Evolutionary conservation across 371 early-diverging fungal genomes (phyloP), one percentile per base, ranked within the genome.

Genomic region (Mortierella sp.): DNA sequence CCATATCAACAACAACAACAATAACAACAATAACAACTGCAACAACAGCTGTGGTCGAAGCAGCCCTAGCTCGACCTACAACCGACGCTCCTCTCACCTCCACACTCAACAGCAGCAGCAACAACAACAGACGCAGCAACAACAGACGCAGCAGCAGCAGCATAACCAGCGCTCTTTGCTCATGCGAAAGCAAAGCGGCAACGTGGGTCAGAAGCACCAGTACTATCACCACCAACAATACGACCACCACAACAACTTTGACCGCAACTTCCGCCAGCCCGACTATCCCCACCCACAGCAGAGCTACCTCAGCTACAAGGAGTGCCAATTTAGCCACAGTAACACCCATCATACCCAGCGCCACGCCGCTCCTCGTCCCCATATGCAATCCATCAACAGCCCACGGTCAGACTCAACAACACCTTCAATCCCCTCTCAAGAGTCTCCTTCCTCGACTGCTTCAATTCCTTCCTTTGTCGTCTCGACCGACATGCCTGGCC

Each of bases 121-220:
- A 5, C 73, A 67, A 11, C 73, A 64, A 34, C 71, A 75, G 10
- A 55, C 37, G 14, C 77, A 51, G 6, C 77, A 70, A 40, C 72
- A 28, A n/a, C 75, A 72, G 14, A 71, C 43, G 46, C 81, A 69
- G 28, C 71, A 76, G 34, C 75, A 76, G 8, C 26, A 57, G 34
- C 75, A 28, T 4, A 13, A 11, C 74, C 40, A 74, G 26, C 82
- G 74, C 28, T 64, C 59, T 21, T 28, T 44, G 37, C 82, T 71
- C 21, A 48, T 64, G 26, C 72, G 75, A 5, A 78, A 57, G 57
- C 31, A 34, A 19, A 71, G 43, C 44, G 79, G 80, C 24, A 76
- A 76, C 37, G 43, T 55, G 26, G 75, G 79, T 2, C 76, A 74
- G 34, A 83, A 83, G 73, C 80, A 83, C n/a, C 80, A 79, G 40